phyloP scores from a whole-genome alignment of 129 eudicot species.

The Flaveria brownii region DNA sequence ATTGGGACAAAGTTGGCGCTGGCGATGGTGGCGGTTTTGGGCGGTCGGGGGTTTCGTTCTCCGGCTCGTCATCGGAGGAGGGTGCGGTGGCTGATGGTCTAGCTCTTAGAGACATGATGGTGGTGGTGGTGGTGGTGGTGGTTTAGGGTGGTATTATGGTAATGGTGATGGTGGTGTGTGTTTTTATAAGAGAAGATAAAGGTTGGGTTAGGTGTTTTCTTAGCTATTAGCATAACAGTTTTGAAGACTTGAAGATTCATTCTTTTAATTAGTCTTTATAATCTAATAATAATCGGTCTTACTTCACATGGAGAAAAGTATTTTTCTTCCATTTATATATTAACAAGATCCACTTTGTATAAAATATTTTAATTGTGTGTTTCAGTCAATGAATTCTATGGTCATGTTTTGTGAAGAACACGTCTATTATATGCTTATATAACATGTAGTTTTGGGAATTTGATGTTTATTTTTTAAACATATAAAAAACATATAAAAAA shows the following conservation, averaged over 20 bases:
- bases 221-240: conserved; percentile 23
- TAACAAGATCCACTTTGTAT: neutral
- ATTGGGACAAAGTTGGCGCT: conserved; percentile 40
- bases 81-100: conserved; percentile 27
- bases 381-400: neutral
- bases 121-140: neutral
- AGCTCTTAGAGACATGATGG: conserved; percentile 36
- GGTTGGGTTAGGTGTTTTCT: conserved; percentile 29
- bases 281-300: conserved; percentile 3
- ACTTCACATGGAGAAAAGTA: conserved; percentile 25
- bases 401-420: neutral
- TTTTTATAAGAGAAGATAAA: conserved; percentile 20
- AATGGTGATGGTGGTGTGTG: neutral
- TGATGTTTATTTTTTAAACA: neutral
- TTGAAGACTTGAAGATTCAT: conserved; percentile 30
- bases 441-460: neutral
- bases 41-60: conserved; percentile 24
- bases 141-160: neutral
- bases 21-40: conserved; percentile 42
- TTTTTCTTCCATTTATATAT: neutral
- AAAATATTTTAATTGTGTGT: neutral
- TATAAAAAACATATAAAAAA: too few relatives aligned
- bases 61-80: conserved; percentile 22
- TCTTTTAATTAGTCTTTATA: neutral
- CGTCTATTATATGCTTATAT: neutral